These are phyloP conservation scores for Diaporthe aspalathi DNA, from an alignment of 2,329 filamentous ascomycete genomes.

Conservation along the genomic window DNA sequence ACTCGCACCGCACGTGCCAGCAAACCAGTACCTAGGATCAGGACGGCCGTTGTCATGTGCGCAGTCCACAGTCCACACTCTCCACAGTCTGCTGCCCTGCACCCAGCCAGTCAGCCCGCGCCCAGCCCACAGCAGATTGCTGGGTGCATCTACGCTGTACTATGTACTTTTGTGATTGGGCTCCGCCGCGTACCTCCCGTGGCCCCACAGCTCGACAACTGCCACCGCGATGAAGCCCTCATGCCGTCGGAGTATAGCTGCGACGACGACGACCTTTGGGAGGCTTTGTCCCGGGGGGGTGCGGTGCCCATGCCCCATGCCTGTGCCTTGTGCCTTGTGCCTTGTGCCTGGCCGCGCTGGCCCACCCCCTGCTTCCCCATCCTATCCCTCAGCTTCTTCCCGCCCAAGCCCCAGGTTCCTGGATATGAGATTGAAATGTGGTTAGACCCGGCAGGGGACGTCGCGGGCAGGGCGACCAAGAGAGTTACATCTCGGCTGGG, in stretches of 20 bases:
- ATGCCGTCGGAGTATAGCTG: conserved; percentile 20
- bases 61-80: conserved; percentile 4
- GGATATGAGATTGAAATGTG: conserved; percentile 27
- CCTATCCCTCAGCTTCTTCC: conserved; percentile 31
- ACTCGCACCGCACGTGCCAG: conserved; percentile 22
- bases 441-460: conserved; percentile 37
- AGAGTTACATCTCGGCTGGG: conserved; percentile 35
- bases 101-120: not conserved
- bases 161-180: not conserved
- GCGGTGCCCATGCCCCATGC: not conserved
- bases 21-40: not conserved
- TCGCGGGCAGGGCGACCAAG: conserved; percentile 39
- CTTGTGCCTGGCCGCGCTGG: conserved; percentile 27
- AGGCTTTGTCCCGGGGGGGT: not conserved
- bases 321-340: conserved; percentile 7
- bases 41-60: conserved; percentile 8
- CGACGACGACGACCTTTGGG: conserved; percentile 19
- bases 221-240: conserved; percentile 27
- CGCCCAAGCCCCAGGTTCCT: conserved; percentile 32
- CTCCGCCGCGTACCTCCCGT: not conserved
- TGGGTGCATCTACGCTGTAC: not conserved
- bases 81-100: not conserved
- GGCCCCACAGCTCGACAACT: conserved; percentile 10
- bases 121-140: not conserved
- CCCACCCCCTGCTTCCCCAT: conserved; percentile 29